phyloP scores from a whole-genome alignment of 495 filamentous ascomycete species.

The Tirmania nivea region DNA sequence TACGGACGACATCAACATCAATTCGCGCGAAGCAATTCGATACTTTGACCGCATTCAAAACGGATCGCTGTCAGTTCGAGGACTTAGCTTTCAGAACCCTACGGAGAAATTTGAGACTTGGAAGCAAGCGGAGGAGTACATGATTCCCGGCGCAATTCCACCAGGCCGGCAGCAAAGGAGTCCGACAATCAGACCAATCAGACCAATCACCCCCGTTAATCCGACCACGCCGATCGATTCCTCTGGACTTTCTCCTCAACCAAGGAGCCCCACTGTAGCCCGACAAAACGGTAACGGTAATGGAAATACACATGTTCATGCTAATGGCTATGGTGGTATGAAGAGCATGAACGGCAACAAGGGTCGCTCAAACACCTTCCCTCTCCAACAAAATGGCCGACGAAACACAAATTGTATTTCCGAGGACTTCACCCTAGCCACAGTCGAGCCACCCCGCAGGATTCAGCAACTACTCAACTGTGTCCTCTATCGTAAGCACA shows the following conservation, averaged over 20 bases:
- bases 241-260: background rate
- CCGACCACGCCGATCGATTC: conserved; percentile 24
- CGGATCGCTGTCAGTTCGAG: conserved; percentile 27
- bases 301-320: conserved; percentile 8
- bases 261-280: background rate
- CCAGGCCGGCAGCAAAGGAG: conserved; percentile 16
- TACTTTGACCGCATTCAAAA: conserved; percentile 44
- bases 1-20: conserved; percentile 32
- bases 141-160: conserved; percentile 22
- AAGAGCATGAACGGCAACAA: background rate
- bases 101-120: conserved; percentile 37
- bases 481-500: conserved; percentile 38
- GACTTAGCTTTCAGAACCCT: conserved; percentile 33
- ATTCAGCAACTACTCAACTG: conserved; percentile 32
- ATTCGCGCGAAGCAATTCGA: conserved; percentile 40
- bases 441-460: conserved; percentile 25
- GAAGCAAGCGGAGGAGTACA: conserved; percentile 36
- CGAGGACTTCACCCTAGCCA: conserved; percentile 18
- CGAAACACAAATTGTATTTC: background rate
- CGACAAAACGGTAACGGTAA: conserved; percentile 6
- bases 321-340: background rate
- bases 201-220: conserved; percentile 23
- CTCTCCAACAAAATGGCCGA: conserved; percentile 2
- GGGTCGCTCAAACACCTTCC: background rate
- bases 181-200: conserved; percentile 3